A percentile compares a stretch with the other conserved stretches of the same genome.
Evolutionary conservation across 2,329 filamentous ascomycete genomes (phyloP).

Genomic region (Penicillium oxalicum): DNA sequence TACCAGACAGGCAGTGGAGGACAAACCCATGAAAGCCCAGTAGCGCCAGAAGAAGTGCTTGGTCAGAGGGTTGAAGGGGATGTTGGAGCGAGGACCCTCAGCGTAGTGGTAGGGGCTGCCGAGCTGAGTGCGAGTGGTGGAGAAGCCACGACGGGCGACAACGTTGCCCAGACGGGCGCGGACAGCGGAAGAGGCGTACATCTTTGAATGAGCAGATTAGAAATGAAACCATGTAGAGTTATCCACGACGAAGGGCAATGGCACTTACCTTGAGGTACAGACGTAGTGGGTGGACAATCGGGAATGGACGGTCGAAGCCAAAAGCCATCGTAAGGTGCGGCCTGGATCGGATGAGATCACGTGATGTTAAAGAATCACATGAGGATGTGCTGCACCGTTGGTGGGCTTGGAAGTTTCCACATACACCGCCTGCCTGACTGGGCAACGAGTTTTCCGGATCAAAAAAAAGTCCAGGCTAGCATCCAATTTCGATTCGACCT

Average conservation of each 20-base stretch:
- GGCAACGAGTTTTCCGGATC: constrained; percentile 31
- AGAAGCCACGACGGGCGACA: constrained; percentile 88
- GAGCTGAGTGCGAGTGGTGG: constrained; percentile 78
- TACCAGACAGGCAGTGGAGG: constrained; percentile 1
- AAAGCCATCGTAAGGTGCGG: constrained; percentile 21
- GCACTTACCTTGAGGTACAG: constrained; percentile 29
- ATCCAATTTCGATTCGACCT: constrained; percentile 11
- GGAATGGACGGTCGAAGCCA: constrained; percentile 19
- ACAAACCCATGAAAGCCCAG: constrained; percentile 71
- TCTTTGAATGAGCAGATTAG: constrained; percentile 49
- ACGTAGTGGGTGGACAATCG: constrained; percentile 21
- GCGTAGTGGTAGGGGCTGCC: constrained; percentile 96
- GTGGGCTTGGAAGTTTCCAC: background rate
- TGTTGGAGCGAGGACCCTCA: constrained; percentile 87
- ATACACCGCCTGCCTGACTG: constrained; percentile 22
- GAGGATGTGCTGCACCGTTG: background rate
- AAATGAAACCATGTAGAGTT: constrained; percentile 34
- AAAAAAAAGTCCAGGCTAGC: constrained; percentile 15
- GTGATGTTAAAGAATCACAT: background rate
- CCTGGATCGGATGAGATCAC: constrained; percentile 18
- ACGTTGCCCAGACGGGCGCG: constrained; percentile 60
- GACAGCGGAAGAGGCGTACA: constrained; percentile 65
- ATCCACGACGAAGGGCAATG: constrained; percentile 11
- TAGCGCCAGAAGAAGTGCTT: constrained; percentile 77
- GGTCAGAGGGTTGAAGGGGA: constrained; percentile 94